These are phyloP conservation scores for Aspergillus neoniger DNA, from an alignment of 2,329 filamentous ascomycete species.

Conservation along the genomic window DNA sequence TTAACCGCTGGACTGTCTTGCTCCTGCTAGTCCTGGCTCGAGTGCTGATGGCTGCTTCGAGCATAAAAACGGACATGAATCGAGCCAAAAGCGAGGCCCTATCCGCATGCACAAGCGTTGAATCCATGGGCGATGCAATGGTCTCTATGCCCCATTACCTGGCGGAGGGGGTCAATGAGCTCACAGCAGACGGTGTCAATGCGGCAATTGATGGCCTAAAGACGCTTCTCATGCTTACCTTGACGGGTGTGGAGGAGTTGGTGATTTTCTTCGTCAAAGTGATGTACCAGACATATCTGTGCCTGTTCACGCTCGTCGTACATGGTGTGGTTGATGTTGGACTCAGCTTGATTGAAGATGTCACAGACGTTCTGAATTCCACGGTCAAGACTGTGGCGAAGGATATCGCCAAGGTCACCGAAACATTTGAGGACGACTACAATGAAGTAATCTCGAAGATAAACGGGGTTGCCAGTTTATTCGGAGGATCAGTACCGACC, in stretches of 20 bases:
- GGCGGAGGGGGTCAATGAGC: constrained; percentile 80
- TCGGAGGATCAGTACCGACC: constrained; percentile 50
- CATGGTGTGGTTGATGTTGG: constrained; percentile 75
- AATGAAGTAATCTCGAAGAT: constrained; percentile 57
- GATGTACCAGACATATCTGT: constrained; percentile 85
- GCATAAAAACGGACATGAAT: constrained; percentile 71
- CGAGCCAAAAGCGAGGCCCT: constrained; percentile 80
- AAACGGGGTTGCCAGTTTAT: constrained; percentile 56
- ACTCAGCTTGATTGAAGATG: constrained; percentile 61
- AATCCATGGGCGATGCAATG: constrained; percentile 91
- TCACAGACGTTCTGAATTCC: constrained; percentile 62
- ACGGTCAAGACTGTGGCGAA: constrained; percentile 49
- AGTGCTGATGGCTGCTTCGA: constrained; percentile 72
- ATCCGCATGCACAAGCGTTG: constrained; percentile 85
- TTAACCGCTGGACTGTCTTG: constrained; percentile 95
- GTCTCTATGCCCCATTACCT: constrained; percentile 98
- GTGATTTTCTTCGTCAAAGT: constrained; percentile 92
- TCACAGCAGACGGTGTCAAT: constrained; percentile 78
- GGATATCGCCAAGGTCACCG: constrained; percentile 46
- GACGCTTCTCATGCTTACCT: constrained; percentile 71
- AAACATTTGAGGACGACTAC: constrained; percentile 57
- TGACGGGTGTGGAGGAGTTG: constrained; percentile 82
- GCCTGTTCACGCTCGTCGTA: constrained; percentile 81
- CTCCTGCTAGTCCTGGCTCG: constrained; percentile 81
- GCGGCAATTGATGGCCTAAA: constrained; percentile 79